Evolutionary conservation across 148 eudicot genomes (phyloP), one percentile per base, ranked within the genome.

Genomic region (Heliamphora exappendiculata): DNA sequence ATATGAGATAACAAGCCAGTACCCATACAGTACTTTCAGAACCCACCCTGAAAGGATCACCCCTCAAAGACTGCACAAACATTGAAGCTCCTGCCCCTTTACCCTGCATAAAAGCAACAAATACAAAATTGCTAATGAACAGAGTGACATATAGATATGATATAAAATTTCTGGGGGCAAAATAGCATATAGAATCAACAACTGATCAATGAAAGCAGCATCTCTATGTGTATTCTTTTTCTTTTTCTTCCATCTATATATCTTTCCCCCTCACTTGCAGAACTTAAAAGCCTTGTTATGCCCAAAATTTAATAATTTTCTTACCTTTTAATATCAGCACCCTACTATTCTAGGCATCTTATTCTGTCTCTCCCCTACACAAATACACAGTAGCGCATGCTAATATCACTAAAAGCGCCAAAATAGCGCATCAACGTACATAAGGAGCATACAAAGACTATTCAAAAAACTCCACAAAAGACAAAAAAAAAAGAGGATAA

Each of bases 11-110:
- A n/a, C n/a, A n/a, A n/a, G n/a, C n/a, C n/a, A n/a, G n/a, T n/a
- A n/a, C n/a, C n/a, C n/a, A n/a, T n/a, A n/a, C n/a, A n/a, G n/a
- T n/a, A n/a, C n/a, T n/a, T 71, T 36, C 54, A 71, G n/a, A 78
- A 70, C 73, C 83, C 81, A 94, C 98, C 85, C 93, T 85, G 74
- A 90, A 94, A 76, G 98, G 97, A 80, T 94, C 98, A 42, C 98
- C 86, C 80, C 98, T 89, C 85, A 94, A 82, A 63, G 98, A 94
- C 80, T 94, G 98, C 68, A 94, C 96, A 87, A 89, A 92, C 89
- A 91, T 89, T 55, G 93, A 87, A 59, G 93, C 82, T 34, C 87
- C 91, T 31, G 91, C 82, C 70, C 88, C 87, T 81, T 84, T 90
- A 76, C 89, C 98, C 98, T 94, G 91, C 67, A 83, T 28, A 64